Percentiles rank a stretch among this genome's conserved stretches.
Conservation (phyloP, 495 filamentous ascomycete species). For the Astrothelium subdiscretum region DNA sequence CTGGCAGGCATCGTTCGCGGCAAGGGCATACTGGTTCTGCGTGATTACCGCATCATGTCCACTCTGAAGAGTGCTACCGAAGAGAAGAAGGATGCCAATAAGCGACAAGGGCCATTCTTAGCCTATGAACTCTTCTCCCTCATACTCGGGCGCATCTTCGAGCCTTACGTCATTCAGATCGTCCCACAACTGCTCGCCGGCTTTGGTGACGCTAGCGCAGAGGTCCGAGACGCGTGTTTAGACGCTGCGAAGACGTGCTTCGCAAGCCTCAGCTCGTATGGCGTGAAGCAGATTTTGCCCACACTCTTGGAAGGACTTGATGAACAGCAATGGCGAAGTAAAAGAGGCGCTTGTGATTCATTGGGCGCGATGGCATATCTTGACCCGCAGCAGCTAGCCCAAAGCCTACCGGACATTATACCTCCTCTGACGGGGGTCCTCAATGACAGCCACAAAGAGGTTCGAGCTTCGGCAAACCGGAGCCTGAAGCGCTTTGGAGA, state of each 20-base stretch:
- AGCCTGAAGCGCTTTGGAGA: slow-evolving; percentile 96
- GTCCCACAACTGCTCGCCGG: slow-evolving; percentile 79
- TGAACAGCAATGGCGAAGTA: slow-evolving; percentile 93
- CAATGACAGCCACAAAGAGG: slow-evolving; percentile 97
- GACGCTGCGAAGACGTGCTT: slow-evolving; percentile 93
- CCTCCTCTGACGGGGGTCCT: slow-evolving; percentile 85
- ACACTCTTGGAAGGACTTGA: slow-evolving; percentile 87
- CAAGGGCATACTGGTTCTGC: slow-evolving; percentile 67
- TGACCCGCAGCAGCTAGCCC: slow-evolving; percentile 83
- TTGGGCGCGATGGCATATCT: slow-evolving; percentile 97
- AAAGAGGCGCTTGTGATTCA: slow-evolving; percentile 93
- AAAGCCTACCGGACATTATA: slow-evolving; percentile 90
- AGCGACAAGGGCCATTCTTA: slow-evolving; percentile 78
- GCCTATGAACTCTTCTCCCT: slow-evolving; percentile 83
- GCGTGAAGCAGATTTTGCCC: slow-evolving; percentile 87
- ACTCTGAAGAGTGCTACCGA: slow-evolving; percentile 66
- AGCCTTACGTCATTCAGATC: slow-evolving; percentile 92
- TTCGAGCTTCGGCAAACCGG: slow-evolving; percentile 79
- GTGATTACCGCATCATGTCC: slow-evolving; percentile 76
- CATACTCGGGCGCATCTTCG: slow-evolving; percentile 76
- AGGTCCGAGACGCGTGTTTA: slow-evolving; percentile 85
- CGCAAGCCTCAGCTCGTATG: slow-evolving; percentile 82
- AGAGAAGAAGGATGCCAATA: slow-evolving; percentile 81
- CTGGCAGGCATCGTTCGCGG: slow-evolving; percentile 83
- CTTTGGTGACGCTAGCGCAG: slow-evolving; percentile 77